Conservation (phyloP, 345 rosid species). For the Hypericum perforatum region DNA sequence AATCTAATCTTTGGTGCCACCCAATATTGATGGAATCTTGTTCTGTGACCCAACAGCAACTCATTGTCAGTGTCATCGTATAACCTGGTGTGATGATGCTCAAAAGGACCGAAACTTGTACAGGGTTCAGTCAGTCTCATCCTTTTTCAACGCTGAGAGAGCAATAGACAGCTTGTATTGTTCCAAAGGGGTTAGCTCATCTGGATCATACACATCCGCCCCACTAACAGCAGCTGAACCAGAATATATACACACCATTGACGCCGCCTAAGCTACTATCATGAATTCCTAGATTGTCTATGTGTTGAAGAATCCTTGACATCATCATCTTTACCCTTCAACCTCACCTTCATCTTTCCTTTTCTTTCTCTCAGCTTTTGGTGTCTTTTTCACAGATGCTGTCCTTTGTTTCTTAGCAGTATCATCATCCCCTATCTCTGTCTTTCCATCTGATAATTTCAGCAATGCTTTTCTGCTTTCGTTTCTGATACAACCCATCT, state of each 20-base stretch:
- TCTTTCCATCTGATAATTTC: constrained; percentile 40
- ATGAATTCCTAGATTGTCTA: constrained; percentile 41
- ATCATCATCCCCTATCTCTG: background rate
- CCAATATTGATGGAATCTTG: constrained; percentile 57
- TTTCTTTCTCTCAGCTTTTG: too few relatives aligned
- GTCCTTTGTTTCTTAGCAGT: constrained; percentile 6
- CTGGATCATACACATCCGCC: constrained; percentile 93
- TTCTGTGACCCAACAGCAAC: constrained; percentile 31
- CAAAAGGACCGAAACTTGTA: constrained; percentile 36
- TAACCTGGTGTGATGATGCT: constrained; percentile 25
- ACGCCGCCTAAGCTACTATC: constrained; percentile 50
- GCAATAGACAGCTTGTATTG: constrained; percentile 49
- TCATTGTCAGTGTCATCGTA: constrained; percentile 33
- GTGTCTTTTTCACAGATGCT: too few relatives aligned
- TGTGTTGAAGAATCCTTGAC: too few relatives aligned
- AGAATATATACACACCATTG: constrained; percentile 46
- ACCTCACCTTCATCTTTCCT: too few relatives aligned
- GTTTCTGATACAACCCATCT: constrained; percentile 31
- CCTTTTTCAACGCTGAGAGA: constrained; percentile 34
- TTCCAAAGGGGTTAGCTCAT: constrained; percentile 98
- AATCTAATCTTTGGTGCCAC: constrained; percentile 37
- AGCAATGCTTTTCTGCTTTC: constrained; percentile 84
- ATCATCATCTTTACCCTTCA: too few relatives aligned
- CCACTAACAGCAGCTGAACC: constrained; percentile 37
- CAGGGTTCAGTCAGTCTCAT: constrained; percentile 46